A percentile compares a stretch with the other conserved stretches of the same genome.
Conservation (phyloP, 2,329 filamentous ascomycete genomes). For the Elsinoe perseae region DNA sequence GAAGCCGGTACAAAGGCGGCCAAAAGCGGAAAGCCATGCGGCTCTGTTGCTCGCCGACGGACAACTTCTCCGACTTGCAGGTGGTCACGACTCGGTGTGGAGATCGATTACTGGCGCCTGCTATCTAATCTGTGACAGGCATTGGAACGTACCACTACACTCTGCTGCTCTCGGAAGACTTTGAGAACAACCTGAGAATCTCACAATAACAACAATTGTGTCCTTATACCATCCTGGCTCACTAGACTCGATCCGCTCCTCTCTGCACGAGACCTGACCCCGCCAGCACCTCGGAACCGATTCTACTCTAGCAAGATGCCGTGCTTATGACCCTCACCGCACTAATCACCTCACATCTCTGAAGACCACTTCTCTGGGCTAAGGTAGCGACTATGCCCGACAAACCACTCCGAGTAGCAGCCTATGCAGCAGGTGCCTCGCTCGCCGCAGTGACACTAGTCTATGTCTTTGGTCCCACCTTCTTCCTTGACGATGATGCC, state of each 20-base stretch:
- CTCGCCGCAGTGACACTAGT: constrained; percentile 90
- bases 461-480: constrained; percentile 97
- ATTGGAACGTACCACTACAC: not conserved
- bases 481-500: constrained; percentile 79
- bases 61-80: not conserved
- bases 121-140: not conserved
- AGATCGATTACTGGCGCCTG: not conserved
- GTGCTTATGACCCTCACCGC: not conserved
- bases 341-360: not conserved
- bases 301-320: not conserved
- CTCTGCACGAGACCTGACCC: not conserved
- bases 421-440: constrained; percentile 90
- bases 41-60: not conserved
- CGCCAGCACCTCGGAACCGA: not conserved
- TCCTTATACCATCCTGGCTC: not conserved
- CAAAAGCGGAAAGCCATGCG: not conserved
- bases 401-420: constrained; percentile 72
- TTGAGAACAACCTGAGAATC: not conserved
- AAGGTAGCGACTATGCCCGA: constrained; percentile 57
- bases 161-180: not conserved
- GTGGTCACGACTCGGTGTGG: not conserved
- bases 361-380: not conserved
- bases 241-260: not conserved
- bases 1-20: not conserved
- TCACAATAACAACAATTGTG: too few species aligned